Percentiles rank a stretch among this genome's conserved stretches.
Conservation (phyloP, 805 yeast genomes). For the Pichia heedii region DNA sequence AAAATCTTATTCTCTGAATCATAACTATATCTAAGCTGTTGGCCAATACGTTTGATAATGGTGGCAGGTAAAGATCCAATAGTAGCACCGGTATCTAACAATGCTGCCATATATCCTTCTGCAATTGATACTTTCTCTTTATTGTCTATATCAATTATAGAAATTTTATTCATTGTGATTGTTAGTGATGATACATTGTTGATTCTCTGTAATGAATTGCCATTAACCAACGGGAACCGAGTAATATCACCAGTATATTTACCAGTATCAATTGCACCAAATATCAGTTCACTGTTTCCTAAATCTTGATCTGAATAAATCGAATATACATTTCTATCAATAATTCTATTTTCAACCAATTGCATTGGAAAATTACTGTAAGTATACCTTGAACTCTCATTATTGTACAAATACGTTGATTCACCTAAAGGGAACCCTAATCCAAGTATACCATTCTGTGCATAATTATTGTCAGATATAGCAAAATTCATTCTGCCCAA, state of each 20-base stretch:
- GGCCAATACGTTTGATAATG: conserved; percentile 18
- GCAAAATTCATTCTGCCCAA: conserved; percentile 57
- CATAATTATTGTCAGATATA: conserved; percentile 39
- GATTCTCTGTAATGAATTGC: background rate
- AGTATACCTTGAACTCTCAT: conserved; percentile 22
- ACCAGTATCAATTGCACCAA: conserved; percentile 64
- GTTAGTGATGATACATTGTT: conserved; percentile 25
- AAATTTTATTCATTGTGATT: conserved; percentile 9
- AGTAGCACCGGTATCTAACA: conserved; percentile 55
- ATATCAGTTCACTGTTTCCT: conserved; percentile 45
- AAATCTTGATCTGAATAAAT: conserved; percentile 41
- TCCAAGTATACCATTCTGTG: conserved; percentile 52
- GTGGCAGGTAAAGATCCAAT: conserved; percentile 35
- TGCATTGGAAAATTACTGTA: conserved; percentile 63
- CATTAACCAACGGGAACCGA: conserved; percentile 43
- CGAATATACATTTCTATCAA: conserved; percentile 48
- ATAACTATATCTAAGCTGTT: conserved; percentile 34
- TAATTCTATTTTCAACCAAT: conserved; percentile 48
- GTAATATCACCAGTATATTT: conserved; percentile 47
- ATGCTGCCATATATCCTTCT: conserved; percentile 29
- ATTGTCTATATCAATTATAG: conserved; percentile 1
- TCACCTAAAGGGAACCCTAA: conserved; percentile 66
- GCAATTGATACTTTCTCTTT: conserved; percentile 10
- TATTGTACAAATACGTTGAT: conserved; percentile 23
- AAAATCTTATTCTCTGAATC: conserved; percentile 35